Conservation (phyloP, 2,329 filamentous ascomycete genomes). For the Stemphylium beticola region DNA sequence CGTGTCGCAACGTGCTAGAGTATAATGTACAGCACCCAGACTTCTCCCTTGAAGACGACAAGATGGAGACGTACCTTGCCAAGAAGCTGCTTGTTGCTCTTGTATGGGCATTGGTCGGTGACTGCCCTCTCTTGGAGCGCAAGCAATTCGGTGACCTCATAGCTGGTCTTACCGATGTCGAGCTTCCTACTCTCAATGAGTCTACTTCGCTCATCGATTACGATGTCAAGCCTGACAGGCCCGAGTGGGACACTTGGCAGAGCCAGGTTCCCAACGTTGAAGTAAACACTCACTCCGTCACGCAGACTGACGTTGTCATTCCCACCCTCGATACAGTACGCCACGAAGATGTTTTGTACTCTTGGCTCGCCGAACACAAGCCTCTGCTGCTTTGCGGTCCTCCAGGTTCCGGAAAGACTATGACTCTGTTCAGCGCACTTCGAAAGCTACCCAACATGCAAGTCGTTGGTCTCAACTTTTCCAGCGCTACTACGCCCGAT, state of each 20-base stretch:
- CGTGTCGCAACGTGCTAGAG: constrained; percentile 88
- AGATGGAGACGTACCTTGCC: constrained; percentile 85
- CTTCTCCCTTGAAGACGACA: constrained; percentile 88
- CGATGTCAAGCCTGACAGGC: constrained; percentile 84
- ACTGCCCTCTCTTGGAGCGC: constrained; percentile 86
- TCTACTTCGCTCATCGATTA: constrained; percentile 92
- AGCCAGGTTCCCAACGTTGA: constrained; percentile 92
- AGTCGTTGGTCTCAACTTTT: constrained; percentile 98
- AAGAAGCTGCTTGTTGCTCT: constrained; percentile 94
- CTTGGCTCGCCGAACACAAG: constrained; percentile 98
- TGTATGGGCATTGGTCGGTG: constrained; percentile 95
- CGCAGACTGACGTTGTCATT: constrained; percentile 97
- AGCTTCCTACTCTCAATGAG: constrained; percentile 79
- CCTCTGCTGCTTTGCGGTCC: constrained; percentile 94
- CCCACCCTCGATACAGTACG: constrained; percentile 96
- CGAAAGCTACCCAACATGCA: constrained; percentile 99
- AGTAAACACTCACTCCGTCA: constrained; percentile 97
- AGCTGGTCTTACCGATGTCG: constrained; percentile 81
- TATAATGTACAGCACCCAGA: constrained; percentile 95
- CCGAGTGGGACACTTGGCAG: constrained; percentile 93
- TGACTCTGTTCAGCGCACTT: constrained; percentile 98
- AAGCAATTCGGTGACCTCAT: constrained; percentile 89
- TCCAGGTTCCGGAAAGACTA: constrained; percentile 98
- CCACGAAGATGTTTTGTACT: constrained; percentile 99
- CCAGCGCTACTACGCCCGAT: constrained; percentile 96